phyloP scores from a whole-genome alignment of 192 early-diverging fungal species.

The Phlyctochytrium bullatum region DNA sequence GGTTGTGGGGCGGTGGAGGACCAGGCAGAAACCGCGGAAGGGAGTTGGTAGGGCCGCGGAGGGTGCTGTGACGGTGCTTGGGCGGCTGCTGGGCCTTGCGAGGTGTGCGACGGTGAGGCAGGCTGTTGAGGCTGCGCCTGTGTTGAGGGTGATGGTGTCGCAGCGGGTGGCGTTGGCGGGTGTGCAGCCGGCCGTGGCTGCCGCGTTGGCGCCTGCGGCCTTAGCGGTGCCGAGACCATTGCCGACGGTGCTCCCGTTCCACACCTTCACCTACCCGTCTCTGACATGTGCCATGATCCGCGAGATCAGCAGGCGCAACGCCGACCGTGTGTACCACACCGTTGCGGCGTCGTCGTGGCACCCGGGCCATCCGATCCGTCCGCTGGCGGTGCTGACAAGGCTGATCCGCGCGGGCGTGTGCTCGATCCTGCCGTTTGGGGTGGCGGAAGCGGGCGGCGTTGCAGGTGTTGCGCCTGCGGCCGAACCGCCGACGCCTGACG shows the following conservation, averaged over 20 bases:
- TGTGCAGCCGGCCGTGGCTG: background rate
- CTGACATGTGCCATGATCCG: constrained; percentile 78
- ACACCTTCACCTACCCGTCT: constrained; percentile 88
- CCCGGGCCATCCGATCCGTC: constrained; percentile 47
- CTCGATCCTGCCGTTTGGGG: background rate
- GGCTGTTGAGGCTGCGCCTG: background rate
- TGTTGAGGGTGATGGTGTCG: background rate
- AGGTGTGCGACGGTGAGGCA: no score
- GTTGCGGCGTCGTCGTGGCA: constrained; percentile 62
- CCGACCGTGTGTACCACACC: constrained; percentile 72
- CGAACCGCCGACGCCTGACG: background rate
- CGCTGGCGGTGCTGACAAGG: constrained; percentile 39
- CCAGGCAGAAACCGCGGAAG: constrained; percentile 46
- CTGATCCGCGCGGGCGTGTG: constrained; percentile 16
- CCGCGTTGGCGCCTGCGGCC: background rate
- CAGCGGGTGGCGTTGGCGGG: background rate
- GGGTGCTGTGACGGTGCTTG: background rate
- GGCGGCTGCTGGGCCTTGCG: no score
- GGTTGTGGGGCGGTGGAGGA: constrained; percentile 4
- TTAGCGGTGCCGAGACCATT: constrained; percentile 51
- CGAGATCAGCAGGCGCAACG: constrained; percentile 82
- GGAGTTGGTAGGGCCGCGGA: constrained; percentile 24
- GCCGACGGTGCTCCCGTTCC: constrained; percentile 89
- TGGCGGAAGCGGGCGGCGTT: background rate
- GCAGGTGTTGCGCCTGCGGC: no score